Conservation (phyloP, 2,329 filamentous ascomycete genomes). For the Biscogniauxia marginata region DNA sequence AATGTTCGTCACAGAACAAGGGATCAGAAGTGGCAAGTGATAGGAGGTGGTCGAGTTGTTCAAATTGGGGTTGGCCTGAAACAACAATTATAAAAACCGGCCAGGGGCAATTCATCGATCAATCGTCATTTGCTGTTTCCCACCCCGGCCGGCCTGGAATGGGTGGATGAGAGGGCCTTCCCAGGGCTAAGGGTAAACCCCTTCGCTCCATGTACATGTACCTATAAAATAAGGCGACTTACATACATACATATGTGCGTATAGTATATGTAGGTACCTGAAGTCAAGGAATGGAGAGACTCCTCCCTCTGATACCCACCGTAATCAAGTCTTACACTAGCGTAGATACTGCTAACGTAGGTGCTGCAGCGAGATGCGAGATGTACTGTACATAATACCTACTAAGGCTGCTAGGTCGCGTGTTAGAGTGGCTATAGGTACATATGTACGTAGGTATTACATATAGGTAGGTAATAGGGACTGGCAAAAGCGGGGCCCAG, state of each 20-base stretch:
- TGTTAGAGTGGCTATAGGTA: too few relatives aligned
- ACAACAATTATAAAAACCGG: not conserved
- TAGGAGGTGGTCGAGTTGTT: not conserved
- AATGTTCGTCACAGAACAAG: not conserved
- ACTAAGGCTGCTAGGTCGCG: too few relatives aligned
- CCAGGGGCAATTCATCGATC: not conserved
- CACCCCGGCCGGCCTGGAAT: not conserved
- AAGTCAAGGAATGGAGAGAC: not conserved
- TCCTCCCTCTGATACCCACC: too few relatives aligned
- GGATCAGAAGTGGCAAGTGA: not conserved
- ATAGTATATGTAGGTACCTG: not conserved
- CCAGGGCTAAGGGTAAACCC: not conserved
- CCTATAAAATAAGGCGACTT: not conserved
- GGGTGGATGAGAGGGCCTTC: not conserved
- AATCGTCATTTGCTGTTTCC: not conserved
- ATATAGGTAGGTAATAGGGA: too few relatives aligned
- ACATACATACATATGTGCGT: not conserved
- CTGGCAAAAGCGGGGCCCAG: too few relatives aligned
- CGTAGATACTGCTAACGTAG: not conserved
- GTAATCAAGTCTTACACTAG: too few relatives aligned
- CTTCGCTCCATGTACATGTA: not conserved
- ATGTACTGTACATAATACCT: too few relatives aligned
- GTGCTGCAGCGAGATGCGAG: not conserved
- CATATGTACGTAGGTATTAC: too few relatives aligned
- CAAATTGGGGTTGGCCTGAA: conserved; percentile 1